Base-by-base conservation (phyloP, 495 filamentous ascomycete species). In the Lophium mytilinum region DNA sequence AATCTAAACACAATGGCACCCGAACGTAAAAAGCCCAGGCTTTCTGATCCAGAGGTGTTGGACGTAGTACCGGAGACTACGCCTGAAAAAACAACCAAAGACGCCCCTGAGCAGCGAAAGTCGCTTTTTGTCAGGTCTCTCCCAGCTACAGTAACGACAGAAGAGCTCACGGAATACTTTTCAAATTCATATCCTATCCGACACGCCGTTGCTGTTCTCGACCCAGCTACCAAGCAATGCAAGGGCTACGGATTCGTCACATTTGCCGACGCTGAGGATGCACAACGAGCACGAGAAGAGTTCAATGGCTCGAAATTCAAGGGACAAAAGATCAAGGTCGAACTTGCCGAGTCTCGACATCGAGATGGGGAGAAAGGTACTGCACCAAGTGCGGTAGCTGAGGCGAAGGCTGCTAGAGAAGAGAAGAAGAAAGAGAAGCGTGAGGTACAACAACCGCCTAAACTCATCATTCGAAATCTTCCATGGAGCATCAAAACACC, bases 161-260 rank as follows among this genome's bases (percentile, higher is more conserved):
- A 96, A 56, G 77, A 76, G 41, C 79, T 99, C 35, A 85, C 89
- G 42, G 83, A 87, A 57, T 82, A 86, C 71, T 99, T 99, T 72
- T 99, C 93, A 4, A 83, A 96, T 70, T 83, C 86, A 52, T 96
- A 89, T 67, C 89, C 95, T 19, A 78, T 97, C 68, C 96, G 95
- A 69, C 93, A 97, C 71, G 92, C 92, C 50, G 86, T 85, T 5
- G 89, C 90, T 11, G 88, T 99, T 17, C 73, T 81, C 35, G 90
- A 97, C 68, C 79, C 85, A 0, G 71, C 78, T 56, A 93, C 89
- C 7, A 95, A 96, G 65, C 72, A 80, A 47, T 95, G 87, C 17
- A 87, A 89, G 62, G 92, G 92, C 9, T 99, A 87, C 70, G 93
- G 93, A 48, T 99, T 99, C 72, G 91, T 97, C 46, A 95, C 93